Evolutionary conservation across 169 alveolate species (phyloP), one percentile per base, ranked within the genome.

Genomic region (Eimeria acervulina): DNA sequence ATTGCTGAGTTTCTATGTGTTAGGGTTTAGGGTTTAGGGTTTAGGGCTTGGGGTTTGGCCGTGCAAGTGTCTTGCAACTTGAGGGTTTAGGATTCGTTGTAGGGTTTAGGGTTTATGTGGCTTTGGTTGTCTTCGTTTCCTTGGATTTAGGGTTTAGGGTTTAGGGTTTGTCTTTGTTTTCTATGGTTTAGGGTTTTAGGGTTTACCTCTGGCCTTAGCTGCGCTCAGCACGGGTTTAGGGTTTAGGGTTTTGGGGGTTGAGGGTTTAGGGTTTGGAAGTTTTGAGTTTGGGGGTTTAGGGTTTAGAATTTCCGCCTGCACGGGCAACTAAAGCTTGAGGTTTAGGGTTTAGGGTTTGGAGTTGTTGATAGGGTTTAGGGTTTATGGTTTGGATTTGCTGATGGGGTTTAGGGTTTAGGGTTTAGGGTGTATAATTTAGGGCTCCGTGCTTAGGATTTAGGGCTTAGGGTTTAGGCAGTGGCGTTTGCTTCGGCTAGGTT

Each of bases 91-190:
- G 80, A 42, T 68, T 68, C 21, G 23, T 38, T 38, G 0, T n/a
- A 76, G 87, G 87, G 87, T 76, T 76, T 76, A 76, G 87, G 87
- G 61, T 76, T 76, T 10, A 6, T 2, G 6, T n/a, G n/a, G n/a
- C n/a, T n/a, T n/a, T n/a, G n/a, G n/a, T n/a, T n/a, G n/a, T n/a
- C n/a, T n/a, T n/a, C n/a, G n/a, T n/a, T n/a, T n/a, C n/a, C n/a
- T n/a, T n/a, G n/a, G n/a, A n/a, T n/a, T n/a, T 63, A 17, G 74
- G 74, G 26, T 17, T 63, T 17, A 63, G 74, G 74, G 74, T n/a
- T 19, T 72, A n/a, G 83, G 42, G 83, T 72, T 33, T 33, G 36
- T 3, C n/a, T 42, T 68, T 5, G 42, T 36, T 36, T n/a, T 68
- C n/a, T 19, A 42, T 7, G 44, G 80, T 12, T 13, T 68, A 68